Evolutionary conservation across 305 asterid species (phyloP).

Genomic region (Fraxinus baroniana): DNA sequence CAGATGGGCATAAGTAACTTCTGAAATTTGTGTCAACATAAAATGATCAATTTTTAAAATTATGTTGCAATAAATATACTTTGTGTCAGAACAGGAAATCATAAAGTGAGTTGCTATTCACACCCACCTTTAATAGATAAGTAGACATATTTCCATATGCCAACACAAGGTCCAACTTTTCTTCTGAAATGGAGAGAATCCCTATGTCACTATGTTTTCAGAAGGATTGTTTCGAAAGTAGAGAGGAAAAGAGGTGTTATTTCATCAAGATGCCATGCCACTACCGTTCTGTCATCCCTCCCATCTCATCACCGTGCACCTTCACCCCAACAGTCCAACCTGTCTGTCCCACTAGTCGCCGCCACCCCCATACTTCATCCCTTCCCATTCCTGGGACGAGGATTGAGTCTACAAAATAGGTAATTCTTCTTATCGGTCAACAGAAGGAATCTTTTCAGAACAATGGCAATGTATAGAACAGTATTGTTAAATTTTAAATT

Average conservation of each 20-base stretch:
- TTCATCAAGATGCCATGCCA: neutral
- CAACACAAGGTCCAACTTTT: neutral
- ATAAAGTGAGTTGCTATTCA: neutral
- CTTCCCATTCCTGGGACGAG: neutral
- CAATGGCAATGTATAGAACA: too few relatives aligned
- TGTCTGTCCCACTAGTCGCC: neutral
- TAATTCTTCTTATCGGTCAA: neutral
- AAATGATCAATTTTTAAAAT: neutral
- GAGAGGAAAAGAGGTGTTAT: neutral
- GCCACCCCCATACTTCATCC: neutral
- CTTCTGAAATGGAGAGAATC: neutral
- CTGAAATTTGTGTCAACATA: neutral
- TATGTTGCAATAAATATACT: neutral
- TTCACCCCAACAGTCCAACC: neutral
- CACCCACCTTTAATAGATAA: neutral
- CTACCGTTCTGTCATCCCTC: neutral
- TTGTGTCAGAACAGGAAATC: neutral
- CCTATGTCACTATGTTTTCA: neutral
- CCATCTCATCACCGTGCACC: neutral
- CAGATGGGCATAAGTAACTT: neutral
- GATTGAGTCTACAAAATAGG: neutral
- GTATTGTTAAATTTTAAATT: neutral
- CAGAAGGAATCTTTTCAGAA: neutral
- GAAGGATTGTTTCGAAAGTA: neutral
- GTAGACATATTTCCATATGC: neutral